Evolutionary conservation across 2,329 filamentous ascomycete genomes (phyloP).

Genomic region (Fusarium sp.): DNA sequence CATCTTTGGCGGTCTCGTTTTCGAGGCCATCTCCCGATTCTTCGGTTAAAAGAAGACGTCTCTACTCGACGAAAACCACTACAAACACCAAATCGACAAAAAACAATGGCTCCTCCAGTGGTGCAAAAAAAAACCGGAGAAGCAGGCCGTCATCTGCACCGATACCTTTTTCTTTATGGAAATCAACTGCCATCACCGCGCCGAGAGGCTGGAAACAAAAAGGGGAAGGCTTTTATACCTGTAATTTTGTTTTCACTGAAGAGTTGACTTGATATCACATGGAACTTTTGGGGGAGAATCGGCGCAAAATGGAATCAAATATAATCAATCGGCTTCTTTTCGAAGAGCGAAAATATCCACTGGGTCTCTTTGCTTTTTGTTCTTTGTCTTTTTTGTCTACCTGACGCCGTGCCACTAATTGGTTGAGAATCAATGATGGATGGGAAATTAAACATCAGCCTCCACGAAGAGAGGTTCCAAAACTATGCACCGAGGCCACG

Average conservation of each 20-base stretch:
- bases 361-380: slow-evolving; percentile 36
- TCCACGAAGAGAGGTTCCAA: not conserved
- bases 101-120: slow-evolving; percentile 5
- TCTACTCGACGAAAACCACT: slow-evolving; percentile 5
- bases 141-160: slow-evolving; percentile 2
- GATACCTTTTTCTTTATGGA: slow-evolving; percentile 6
- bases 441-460: slow-evolving; percentile 2
- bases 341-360: slow-evolving; percentile 30
- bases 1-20: slow-evolving; percentile 70
- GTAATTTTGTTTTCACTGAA: slow-evolving; percentile 34
- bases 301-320: slow-evolving; percentile 46
- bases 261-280: slow-evolving; percentile 38
- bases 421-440: slow-evolving; percentile 15
- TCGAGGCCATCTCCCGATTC: slow-evolving; percentile 68
- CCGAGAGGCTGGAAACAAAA: not conserved
- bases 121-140: slow-evolving; percentile 2
- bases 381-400: slow-evolving; percentile 44
- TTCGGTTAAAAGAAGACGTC: slow-evolving; percentile 50
- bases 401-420: slow-evolving; percentile 43
- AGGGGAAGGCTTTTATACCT: slow-evolving; percentile 10
- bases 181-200: not conserved
- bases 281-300: slow-evolving; percentile 38
- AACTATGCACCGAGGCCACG: slow-evolving; percentile 65
- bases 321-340: slow-evolving; percentile 36
- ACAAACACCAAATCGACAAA: slow-evolving; percentile 3